Percentiles rank a stretch among this genome's conserved stretches.
These are phyloP conservation scores for Apiospora aurea DNA, from an alignment of 2,329 filamentous ascomycete genomes.

Conservation along the genomic window DNA sequence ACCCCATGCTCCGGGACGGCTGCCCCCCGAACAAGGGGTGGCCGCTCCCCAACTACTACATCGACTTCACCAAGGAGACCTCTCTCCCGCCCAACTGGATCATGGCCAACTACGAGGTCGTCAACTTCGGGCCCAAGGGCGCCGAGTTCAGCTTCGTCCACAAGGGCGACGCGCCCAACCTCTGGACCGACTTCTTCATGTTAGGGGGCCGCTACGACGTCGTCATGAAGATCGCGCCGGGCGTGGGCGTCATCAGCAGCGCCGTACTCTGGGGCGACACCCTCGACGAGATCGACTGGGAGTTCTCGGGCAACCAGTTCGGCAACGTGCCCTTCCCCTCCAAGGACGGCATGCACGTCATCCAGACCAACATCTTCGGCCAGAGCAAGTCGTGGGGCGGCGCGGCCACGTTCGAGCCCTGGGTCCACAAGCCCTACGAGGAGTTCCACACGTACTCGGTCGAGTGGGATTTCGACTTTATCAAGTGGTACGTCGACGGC, in stretches of 20 bases:
- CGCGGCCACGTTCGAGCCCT: conserved; percentile 31
- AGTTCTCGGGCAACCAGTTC: conserved; percentile 43
- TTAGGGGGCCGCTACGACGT: conserved; percentile 42
- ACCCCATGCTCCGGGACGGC: conserved; percentile 35
- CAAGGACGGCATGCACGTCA: conserved; percentile 36
- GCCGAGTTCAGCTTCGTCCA: conserved; percentile 41
- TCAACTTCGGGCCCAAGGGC: conserved; percentile 39
- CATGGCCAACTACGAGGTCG: conserved; percentile 35
- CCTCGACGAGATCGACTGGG: conserved; percentile 44
- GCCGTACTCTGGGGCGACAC: conserved; percentile 40
- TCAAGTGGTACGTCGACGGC: conserved; percentile 41
- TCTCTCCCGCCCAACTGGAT: conserved; percentile 35
- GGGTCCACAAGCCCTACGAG: conserved; percentile 31
- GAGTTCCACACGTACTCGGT: conserved; percentile 43
- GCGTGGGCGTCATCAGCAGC: conserved; percentile 40
- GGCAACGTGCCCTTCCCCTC: conserved; percentile 41
- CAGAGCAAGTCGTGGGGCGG: conserved; percentile 18
- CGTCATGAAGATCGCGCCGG: conserved; percentile 42
- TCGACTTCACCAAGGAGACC: conserved; percentile 42
- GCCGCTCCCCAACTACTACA: conserved; percentile 38
- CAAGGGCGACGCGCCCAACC: conserved; percentile 36
- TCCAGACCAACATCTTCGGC: conserved; percentile 39
- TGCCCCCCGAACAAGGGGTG: conserved; percentile 36
- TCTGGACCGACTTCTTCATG: conserved; percentile 44
- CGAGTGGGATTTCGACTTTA: conserved; percentile 41